A percentile compares a stretch with the other conserved stretches of the same genome.
Conservation (phyloP, 2,329 filamentous ascomycete species). For the Beauveria rudraprayagi region DNA sequence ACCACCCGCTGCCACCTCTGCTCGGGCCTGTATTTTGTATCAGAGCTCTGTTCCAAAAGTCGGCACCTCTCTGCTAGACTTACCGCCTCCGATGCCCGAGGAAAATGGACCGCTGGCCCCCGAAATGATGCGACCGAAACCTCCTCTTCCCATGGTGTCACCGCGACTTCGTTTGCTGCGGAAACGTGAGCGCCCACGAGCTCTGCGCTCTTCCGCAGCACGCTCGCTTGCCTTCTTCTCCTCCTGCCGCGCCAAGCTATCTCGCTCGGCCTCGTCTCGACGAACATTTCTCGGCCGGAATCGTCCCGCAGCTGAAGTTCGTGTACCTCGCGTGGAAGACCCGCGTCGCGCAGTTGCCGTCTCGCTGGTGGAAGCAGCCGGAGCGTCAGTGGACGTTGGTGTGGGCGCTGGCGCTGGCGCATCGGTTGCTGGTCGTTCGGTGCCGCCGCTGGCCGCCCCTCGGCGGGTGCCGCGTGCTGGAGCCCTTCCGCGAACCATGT, state of each 20-base stretch:
- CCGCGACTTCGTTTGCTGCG: slow-evolving; percentile 36
- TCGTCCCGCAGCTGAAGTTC: slow-evolving; percentile 29
- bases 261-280: slow-evolving; percentile 42
- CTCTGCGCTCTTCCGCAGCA: slow-evolving; percentile 31
- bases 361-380: slow-evolving; percentile 13
- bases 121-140: slow-evolving; percentile 26
- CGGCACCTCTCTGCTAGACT: neutral
- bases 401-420: slow-evolving; percentile 13
- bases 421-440: slow-evolving; percentile 16
- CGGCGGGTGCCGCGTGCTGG: slow-evolving; percentile 25
- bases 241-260: slow-evolving; percentile 36
- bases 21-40: neutral
- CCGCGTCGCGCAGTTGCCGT: slow-evolving; percentile 1
- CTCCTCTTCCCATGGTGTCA: slow-evolving; percentile 35
- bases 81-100: slow-evolving; percentile 15
- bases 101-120: slow-evolving; percentile 34
- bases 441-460: slow-evolving; percentile 21
- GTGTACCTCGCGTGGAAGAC: slow-evolving; percentile 23
- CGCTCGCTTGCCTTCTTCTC: slow-evolving; percentile 34
- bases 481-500: slow-evolving; percentile 27
- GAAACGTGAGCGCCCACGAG: slow-evolving; percentile 30
- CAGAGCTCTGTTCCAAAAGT: neutral
- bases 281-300: slow-evolving; percentile 42
- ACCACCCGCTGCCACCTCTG: slow-evolving; percentile 13
- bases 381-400: slow-evolving; percentile 14